Percentiles rank a stretch among this genome's conserved stretches.
Conservation (phyloP, 2,329 filamentous ascomycete genomes). For the Cladophialophora psammophila region DNA sequence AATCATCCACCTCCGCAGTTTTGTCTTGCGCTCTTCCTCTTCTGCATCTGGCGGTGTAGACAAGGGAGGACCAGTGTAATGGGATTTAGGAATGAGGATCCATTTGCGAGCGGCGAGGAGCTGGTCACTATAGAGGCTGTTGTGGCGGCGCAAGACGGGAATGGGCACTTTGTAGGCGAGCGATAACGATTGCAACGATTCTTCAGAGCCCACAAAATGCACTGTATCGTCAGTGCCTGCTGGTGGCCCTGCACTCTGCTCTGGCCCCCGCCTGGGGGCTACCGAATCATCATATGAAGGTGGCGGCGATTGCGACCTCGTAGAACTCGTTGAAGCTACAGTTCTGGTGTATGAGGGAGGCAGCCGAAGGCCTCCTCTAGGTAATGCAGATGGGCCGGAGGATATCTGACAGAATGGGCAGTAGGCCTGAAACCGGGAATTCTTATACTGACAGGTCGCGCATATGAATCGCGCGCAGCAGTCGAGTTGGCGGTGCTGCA, state of each 20-base stretch:
- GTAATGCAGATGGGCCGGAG: conserved; percentile 64
- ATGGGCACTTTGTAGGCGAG: conserved; percentile 75
- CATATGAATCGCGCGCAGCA: conserved; percentile 78
- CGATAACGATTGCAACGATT: conserved; percentile 72
- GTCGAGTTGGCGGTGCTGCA: conserved; percentile 66
- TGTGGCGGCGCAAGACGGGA: conserved; percentile 67
- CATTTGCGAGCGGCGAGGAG: conserved; percentile 73
- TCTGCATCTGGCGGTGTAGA: conserved; percentile 53
- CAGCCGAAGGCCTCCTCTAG: conserved; percentile 65
- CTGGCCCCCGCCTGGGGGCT: conserved; percentile 9
- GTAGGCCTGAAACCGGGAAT: conserved; percentile 70
- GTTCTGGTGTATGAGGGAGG: conserved; percentile 43
- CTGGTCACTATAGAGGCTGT: conserved; percentile 75
- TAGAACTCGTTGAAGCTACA: neutral
- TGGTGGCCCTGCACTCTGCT: conserved; percentile 18
- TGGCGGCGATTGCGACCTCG: conserved; percentile 25
- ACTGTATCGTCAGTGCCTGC: conserved; percentile 63
- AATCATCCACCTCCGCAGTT: conserved; percentile 79
- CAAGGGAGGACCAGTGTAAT: conserved; percentile 64
- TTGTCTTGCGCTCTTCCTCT: conserved; percentile 75
- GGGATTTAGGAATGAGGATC: conserved; percentile 73
- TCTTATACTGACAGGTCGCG: conserved; percentile 70
- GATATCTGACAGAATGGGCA: conserved; percentile 81
- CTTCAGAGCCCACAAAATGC: conserved; percentile 77
- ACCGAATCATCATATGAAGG: conserved; percentile 32